Evolutionary conservation across 2,329 filamentous ascomycete species (phyloP).

Genomic region (Elsinoe australis): DNA sequence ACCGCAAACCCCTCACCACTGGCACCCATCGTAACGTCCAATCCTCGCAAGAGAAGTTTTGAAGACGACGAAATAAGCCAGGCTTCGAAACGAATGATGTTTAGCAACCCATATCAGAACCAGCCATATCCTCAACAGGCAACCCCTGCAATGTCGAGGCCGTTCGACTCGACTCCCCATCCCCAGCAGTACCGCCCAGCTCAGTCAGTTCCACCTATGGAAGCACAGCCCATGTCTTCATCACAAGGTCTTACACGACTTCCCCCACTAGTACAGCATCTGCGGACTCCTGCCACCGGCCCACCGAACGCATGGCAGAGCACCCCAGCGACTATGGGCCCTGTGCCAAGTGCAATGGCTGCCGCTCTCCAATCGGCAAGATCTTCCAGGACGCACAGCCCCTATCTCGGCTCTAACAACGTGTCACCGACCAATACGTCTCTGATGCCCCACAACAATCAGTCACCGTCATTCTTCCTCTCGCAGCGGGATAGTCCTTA

Average conservation of each 20-base stretch:
- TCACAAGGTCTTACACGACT: constrained; percentile 46
- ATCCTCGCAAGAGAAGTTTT: constrained; percentile 49
- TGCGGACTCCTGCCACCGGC: constrained; percentile 61
- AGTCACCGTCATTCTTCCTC: constrained; percentile 82
- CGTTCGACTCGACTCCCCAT: not conserved
- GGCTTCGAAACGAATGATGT: constrained; percentile 12
- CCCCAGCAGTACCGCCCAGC: constrained; percentile 42
- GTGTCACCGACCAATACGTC: constrained; percentile 65
- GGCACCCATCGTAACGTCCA: constrained; percentile 33
- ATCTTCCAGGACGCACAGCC: constrained; percentile 44
- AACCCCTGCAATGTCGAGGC: not conserved
- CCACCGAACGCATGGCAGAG: constrained; percentile 51
- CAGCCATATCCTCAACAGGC: constrained; percentile 22
- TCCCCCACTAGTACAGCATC: constrained; percentile 55
- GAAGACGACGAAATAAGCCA: constrained; percentile 32
- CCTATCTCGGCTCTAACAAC: constrained; percentile 46
- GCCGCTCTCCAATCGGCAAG: constrained; percentile 23
- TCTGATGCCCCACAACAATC: constrained; percentile 47
- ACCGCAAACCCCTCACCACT: constrained; percentile 40
- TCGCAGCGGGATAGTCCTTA: constrained; percentile 88
- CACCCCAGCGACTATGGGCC: not conserved
- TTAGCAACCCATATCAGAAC: constrained; percentile 19
- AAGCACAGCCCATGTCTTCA: constrained; percentile 41
- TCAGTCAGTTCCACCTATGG: constrained; percentile 62
- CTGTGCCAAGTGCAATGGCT: constrained; percentile 1